Base-by-base conservation (phyloP, 352 stramenopile genomes). In the Globisporangium paroecandrum region DNA sequence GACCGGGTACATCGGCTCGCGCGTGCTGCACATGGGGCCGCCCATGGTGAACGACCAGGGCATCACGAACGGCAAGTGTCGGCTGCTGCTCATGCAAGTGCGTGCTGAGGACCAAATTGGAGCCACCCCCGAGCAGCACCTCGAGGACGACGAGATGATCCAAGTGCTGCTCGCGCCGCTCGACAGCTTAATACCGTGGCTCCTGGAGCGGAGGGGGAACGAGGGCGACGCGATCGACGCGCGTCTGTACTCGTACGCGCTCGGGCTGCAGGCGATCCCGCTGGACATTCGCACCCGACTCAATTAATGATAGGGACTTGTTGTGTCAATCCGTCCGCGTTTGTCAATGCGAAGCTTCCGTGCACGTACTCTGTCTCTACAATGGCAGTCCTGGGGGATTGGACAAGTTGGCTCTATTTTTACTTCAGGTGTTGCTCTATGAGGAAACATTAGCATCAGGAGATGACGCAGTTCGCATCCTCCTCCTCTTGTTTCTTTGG, bases 21-120 rank as follows among this genome's bases (percentile, higher is more conserved):
- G 24, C 3, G 61, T 71, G 34, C 24, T 71, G 62, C 84, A 89
- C 73, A 85, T 90, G 68, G 83, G 83, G 0, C 82, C 86, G 13
- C 82, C 84, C 1, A 91, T 94, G 81, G 86, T 91, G 43, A 92
- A 89, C 73, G 84, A 94, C 74, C 84, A 91, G 69, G 82, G 82
- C 29, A 77, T 94, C 60, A 94, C 81, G 24, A 92, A 92, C 74
- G 84, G 86, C 38, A 85, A 77, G 58, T 89, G 81, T 63, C 77
- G 81, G 51, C 66, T 94, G 10, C 66, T 94, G 63, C 71, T 94
- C 24, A 73, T 91, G 20, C 69, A 89, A 32, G 79, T 92, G 49
- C 65, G 69, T 0, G 68, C 76, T 1, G 82, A 83, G 62, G 75
- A 89, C n/a, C 74, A 78, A 47, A 27, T 24, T 6, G 41, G 46